phyloP scores from a whole-genome alignment of 2,329 filamentous ascomycete genomes.

The Boeremia exigua region DNA sequence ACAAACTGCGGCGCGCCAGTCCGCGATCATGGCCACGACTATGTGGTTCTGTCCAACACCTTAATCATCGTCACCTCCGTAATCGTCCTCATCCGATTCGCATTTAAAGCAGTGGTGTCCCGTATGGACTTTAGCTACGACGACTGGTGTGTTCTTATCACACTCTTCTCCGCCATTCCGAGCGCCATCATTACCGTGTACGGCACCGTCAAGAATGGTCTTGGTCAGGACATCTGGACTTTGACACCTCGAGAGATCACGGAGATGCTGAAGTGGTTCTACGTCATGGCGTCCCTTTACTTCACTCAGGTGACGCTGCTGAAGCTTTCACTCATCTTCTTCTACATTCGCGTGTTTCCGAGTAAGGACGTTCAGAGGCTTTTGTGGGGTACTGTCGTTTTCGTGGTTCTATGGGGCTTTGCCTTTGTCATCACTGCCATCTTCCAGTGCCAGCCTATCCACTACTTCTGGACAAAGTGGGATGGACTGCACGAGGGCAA shows the following conservation, averaged over 20 bases:
- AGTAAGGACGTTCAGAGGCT: conserved; percentile 27
- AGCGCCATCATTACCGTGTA: conserved; percentile 36
- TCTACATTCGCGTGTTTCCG: conserved; percentile 43
- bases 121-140: conserved; percentile 47
- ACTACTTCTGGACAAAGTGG: conserved; percentile 45
- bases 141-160: conserved; percentile 44
- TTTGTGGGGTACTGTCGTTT: conserved; percentile 33
- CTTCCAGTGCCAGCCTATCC: conserved; percentile 47
- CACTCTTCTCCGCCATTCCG: conserved; percentile 29
- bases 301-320: conserved; percentile 38
- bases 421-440: conserved; percentile 30
- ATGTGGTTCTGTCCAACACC: conserved; percentile 43
- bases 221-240: conserved; percentile 62
- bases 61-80: conserved; percentile 44
- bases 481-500: conserved; percentile 36
- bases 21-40: conserved; percentile 44
- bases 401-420: conserved; percentile 35
- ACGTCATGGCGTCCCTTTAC: conserved; percentile 45
- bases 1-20: conserved; percentile 49
- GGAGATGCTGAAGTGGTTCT: conserved; percentile 49
- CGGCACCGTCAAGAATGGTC: conserved; percentile 45
- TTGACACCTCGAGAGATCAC: conserved; percentile 52
- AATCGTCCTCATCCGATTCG: conserved; percentile 45
- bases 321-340: conserved; percentile 40
- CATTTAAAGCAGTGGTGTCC: conserved; percentile 47